Evolutionary conservation across 1,139 yeast genomes (phyloP).

Genomic region (Magnusiomyces fungicola): DNA sequence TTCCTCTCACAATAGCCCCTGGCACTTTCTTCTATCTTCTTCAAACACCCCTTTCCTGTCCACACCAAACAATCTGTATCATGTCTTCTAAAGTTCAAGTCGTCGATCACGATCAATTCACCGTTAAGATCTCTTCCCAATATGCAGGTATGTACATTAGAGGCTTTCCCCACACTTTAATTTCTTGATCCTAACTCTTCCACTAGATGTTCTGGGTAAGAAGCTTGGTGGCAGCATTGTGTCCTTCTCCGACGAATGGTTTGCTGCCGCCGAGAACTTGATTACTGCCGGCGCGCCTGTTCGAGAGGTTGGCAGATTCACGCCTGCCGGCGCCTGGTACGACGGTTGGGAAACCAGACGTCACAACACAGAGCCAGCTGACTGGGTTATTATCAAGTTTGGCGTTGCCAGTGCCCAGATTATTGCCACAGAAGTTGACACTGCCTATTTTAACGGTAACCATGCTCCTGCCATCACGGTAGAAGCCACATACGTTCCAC

Average conservation of each 20-base stretch:
- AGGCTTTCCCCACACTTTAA: background rate
- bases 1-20: no score
- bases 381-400: constrained; percentile 73
- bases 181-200: background rate
- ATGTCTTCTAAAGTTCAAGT: constrained; percentile 3
- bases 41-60: no score
- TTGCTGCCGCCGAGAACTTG: constrained; percentile 86
- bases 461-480: constrained; percentile 88
- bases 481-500: constrained; percentile 49
- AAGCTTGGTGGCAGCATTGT: constrained; percentile 73
- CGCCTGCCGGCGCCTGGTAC: constrained; percentile 90
- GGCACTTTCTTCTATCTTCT: no score
- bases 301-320: constrained; percentile 70
- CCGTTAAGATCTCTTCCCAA: constrained; percentile 11
- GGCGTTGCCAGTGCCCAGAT: constrained; percentile 80
- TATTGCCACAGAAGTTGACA: constrained; percentile 81
- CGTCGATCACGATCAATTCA: constrained; percentile 11
- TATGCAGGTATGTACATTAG: constrained; percentile 7
- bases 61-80: no score
- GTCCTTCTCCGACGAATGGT: constrained; percentile 81
- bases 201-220: constrained; percentile 64
- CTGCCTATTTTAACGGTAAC: constrained; percentile 89
- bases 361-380: constrained; percentile 76
- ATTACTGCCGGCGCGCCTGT: constrained; percentile 74
- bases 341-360: constrained; percentile 98